Evolutionary conservation across 148 eudicot genomes (phyloP).

Genomic region (Dysphania ambrosioides): DNA sequence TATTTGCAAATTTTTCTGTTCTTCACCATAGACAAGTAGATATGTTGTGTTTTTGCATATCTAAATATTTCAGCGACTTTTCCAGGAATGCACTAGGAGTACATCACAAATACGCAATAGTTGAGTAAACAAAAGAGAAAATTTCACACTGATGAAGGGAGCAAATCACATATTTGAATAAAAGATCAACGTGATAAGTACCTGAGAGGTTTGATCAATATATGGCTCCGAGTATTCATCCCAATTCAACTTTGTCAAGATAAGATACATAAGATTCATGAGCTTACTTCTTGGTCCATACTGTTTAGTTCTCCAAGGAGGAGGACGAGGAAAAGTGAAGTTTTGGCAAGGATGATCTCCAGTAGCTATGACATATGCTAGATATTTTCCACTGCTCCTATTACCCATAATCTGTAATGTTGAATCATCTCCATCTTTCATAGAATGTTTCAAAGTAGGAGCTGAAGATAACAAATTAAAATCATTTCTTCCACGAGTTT

Average conservation of each 20-base stretch:
- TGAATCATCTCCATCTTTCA: constrained; percentile 16
- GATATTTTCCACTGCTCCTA: constrained; percentile 5
- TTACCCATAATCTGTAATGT: constrained; percentile 12
- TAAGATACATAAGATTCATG: constrained; percentile 5
- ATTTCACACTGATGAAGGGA: neutral
- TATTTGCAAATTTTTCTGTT: neutral
- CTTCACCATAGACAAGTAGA: neutral
- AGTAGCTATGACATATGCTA: constrained; percentile 9
- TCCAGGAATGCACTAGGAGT: too few relatives aligned
- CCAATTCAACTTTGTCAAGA: too few relatives aligned
- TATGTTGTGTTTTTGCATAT: neutral
- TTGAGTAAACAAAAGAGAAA: neutral
- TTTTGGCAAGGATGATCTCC: constrained; percentile 46
- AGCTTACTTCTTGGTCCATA: constrained; percentile 84
- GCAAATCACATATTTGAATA: neutral
- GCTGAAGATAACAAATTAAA: constrained; percentile 18
- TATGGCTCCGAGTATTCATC: too few relatives aligned
- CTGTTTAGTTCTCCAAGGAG: constrained; percentile 58
- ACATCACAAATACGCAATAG: neutral
- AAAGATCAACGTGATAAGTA: too few relatives aligned
- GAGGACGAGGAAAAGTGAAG: constrained; percentile 64
- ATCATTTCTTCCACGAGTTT: constrained; percentile 17
- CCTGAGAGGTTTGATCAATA: neutral
- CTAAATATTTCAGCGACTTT: neutral
- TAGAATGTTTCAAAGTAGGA: constrained; percentile 16